These are phyloP conservation scores for Rhizophlyctis rosea DNA, from an alignment of 192 early-diverging fungal species.

Conservation along the genomic window DNA sequence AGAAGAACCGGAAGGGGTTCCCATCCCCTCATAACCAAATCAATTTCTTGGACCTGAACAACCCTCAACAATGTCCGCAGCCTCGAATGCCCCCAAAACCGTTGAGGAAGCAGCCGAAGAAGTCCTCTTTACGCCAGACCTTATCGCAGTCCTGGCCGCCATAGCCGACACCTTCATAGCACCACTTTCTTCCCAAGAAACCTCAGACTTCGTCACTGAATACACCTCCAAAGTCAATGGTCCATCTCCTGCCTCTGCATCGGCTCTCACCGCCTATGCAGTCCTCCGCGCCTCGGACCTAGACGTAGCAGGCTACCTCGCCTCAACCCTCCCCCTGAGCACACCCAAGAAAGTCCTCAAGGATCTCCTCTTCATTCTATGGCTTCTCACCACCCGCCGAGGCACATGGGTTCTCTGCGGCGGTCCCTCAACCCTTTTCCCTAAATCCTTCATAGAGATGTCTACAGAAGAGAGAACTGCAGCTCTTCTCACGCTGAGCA, in stretches of 20 bases:
- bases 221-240: conserved; percentile 22
- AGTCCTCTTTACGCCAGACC: conserved; percentile 5
- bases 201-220: conserved; percentile 24
- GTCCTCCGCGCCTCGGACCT: conserved; percentile 15
- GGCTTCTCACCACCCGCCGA: conserved; percentile 25
- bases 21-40: no score
- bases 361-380: conserved; percentile 18
- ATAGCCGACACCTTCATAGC: conserved; percentile 51
- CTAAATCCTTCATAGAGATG: conserved; percentile 31
- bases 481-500: conserved; percentile 29
- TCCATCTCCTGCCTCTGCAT: conserved; percentile 17
- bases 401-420: conserved; percentile 33
- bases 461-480: conserved; percentile 21
- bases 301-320: conserved; percentile 8
- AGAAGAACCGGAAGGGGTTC: no score
- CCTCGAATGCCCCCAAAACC: no score
- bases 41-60: no score
- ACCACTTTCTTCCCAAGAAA: conserved; percentile 31
- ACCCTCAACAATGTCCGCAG: no score
- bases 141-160: conserved; percentile 23
- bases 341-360: conserved; percentile 16
- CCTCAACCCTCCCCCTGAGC: background rate
- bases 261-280: conserved; percentile 24
- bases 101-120: no score
- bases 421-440: background rate